A percentile compares a stretch with the other conserved stretches of the same genome.
phyloP scores from a whole-genome alignment of 2,329 filamentous ascomycete species.

The Trichophyton equinum region DNA sequence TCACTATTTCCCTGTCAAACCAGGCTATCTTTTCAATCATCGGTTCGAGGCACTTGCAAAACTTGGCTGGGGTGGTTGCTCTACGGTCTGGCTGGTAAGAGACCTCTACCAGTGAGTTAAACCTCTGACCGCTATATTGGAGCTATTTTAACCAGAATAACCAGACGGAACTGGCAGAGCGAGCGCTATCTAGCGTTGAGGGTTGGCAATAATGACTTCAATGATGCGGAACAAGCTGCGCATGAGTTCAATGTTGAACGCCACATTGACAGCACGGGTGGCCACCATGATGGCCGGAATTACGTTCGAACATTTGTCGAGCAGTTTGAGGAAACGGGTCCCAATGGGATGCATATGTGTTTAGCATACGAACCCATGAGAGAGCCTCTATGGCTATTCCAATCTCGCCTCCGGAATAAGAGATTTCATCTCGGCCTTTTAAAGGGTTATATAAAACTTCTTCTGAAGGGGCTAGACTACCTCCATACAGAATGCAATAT shows the following conservation, averaged over 20 bases:
- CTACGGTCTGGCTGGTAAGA: background rate
- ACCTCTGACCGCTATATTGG: background rate
- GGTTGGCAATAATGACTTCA: constrained; percentile 21
- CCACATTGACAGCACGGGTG: constrained; percentile 20
- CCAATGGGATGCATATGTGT: constrained; percentile 23
- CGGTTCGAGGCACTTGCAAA: background rate
- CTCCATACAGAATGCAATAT: constrained; percentile 33
- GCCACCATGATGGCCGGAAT: constrained; percentile 20
- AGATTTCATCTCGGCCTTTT: constrained; percentile 22
- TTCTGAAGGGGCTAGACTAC: constrained; percentile 32
- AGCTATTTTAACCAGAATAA: background rate
- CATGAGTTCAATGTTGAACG: constrained; percentile 23
- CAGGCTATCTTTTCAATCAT: background rate
- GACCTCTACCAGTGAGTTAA: background rate
- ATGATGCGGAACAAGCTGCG: constrained; percentile 14
- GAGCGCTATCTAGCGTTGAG: constrained; percentile 25
- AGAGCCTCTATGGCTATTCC: constrained; percentile 25
- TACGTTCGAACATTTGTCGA: constrained; percentile 25
- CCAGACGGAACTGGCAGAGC: constrained; percentile 18
- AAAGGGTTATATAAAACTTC: constrained; percentile 23
- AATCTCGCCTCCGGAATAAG: constrained; percentile 15
- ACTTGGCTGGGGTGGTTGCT: background rate
- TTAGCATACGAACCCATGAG: constrained; percentile 27
- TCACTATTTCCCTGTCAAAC: background rate
- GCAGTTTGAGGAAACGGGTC: constrained; percentile 21